Percentiles rank a stretch among this genome's conserved stretches.
Evolutionary conservation across 208 protist genomes (phyloP).

Genomic region (Acanthamoeba royreba): DNA sequence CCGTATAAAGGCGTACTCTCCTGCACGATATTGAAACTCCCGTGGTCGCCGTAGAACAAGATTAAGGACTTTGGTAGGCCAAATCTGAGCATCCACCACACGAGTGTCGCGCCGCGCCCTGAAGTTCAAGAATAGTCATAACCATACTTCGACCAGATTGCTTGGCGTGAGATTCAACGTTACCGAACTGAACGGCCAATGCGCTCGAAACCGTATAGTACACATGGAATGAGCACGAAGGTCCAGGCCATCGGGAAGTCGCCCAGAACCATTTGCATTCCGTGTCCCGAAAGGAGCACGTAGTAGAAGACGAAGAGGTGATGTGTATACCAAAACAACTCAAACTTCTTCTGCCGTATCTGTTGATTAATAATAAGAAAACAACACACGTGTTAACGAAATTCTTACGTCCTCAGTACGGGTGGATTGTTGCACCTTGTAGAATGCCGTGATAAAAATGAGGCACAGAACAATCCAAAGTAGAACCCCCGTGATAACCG

Average conservation of each 20-base stretch:
- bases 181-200: slow-evolving; percentile 60
- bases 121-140: background rate
- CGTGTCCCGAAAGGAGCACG: slow-evolving; percentile 70
- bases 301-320: slow-evolving; percentile 83
- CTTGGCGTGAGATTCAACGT: no score
- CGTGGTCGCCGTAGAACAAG: background rate
- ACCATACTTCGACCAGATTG: background rate
- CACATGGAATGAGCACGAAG: slow-evolving; percentile 64
- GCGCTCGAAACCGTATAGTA: slow-evolving; percentile 77
- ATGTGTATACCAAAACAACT: slow-evolving; percentile 84
- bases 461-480: background rate
- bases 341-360: slow-evolving; percentile 75
- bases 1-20: slow-evolving; percentile 4
- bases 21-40: background rate
- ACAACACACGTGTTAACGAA: background rate
- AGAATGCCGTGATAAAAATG: background rate
- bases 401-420: background rate
- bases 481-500: background rate
- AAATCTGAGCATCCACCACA: background rate
- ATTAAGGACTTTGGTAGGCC: background rate
- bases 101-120: background rate
- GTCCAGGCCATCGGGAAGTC: slow-evolving; percentile 39
- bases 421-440: background rate
- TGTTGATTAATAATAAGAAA: no score
- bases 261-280: slow-evolving; percentile 13